phyloP scores from a whole-genome alignment of 78 protist species.

The Polysphondylium violaceum region DNA sequence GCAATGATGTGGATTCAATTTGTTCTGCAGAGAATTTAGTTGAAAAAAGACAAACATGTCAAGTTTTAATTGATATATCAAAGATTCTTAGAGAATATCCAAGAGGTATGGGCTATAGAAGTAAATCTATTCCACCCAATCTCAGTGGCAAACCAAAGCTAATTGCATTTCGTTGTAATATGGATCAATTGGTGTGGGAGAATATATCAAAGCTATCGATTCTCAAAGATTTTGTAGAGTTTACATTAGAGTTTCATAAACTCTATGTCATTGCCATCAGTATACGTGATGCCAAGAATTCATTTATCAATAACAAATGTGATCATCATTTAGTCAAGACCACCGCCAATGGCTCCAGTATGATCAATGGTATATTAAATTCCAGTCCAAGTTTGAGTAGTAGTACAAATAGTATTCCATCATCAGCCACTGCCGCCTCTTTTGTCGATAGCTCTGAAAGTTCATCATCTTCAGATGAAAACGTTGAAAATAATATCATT shows the following conservation, averaged over 20 bases:
- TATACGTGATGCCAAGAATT: conserved; percentile 66
- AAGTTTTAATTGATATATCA: conserved; percentile 54
- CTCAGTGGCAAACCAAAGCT: conserved; percentile 35
- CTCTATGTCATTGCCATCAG: conserved; percentile 56
- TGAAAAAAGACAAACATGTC: conserved; percentile 50
- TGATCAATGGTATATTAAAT: background rate
- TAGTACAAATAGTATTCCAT: background rate
- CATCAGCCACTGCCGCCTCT: background rate
- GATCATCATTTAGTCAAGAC: background rate
- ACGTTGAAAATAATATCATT: background rate
- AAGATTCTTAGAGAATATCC: conserved; percentile 69
- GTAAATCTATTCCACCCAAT: conserved; percentile 43
- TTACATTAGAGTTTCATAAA: conserved; percentile 42
- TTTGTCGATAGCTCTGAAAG: background rate
- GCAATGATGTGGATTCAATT: conserved; percentile 32
- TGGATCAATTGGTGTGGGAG: conserved; percentile 75
- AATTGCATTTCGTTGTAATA: conserved; percentile 38
- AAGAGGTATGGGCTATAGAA: conserved; percentile 68
- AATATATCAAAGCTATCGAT: conserved; percentile 67
- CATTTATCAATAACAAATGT: conserved; percentile 35
- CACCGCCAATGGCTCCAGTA: background rate
- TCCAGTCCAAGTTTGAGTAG: background rate
- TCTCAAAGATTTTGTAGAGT: conserved; percentile 66
- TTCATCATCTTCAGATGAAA: background rate
- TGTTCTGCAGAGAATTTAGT: conserved; percentile 29